Evolutionary conservation across 495 filamentous ascomycete species (phyloP), one percentile per base, ranked within the genome.

Genomic region (Trichoderma parareesei): DNA sequence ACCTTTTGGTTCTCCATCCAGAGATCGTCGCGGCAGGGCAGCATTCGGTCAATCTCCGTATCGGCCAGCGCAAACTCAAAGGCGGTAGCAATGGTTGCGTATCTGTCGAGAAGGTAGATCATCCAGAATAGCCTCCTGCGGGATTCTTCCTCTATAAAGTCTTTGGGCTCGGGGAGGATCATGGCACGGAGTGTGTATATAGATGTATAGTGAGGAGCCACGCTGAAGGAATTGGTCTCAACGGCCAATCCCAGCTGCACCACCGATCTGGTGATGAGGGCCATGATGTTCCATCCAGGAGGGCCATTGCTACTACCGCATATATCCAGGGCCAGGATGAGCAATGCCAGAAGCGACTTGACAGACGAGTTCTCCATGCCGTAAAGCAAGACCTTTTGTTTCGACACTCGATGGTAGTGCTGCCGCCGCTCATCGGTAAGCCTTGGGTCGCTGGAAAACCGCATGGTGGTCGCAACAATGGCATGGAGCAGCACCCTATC

Each of bases 31-130:
- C 89, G 86, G 71, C 92, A 96, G 20, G 92, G 92, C 13, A 96
- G 79, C 57, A 86, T 90, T 37, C 91, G 84, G 70, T 96, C 90
- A 61, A 96, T 93, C 67, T 96, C 91, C 67, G 87, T 90, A 69
- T 95, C 90, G 67, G 91, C 87, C 60, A 96, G 76, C 3, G 89
- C 90, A 73, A 96, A 93, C 71, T 96, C 90, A 67, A 96, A 94
- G 3, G 91, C 90, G 0, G 92, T 96, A 0, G 90, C 87, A 57
- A 95, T 84, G 1, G 91, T 95, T 1, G 92, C 91, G 69, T 94
- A 95, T 48, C 92, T 82, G 74, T 96, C 92, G 42, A 96, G 80
- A 38, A 95, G 72, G 70, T 94, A 96, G 38, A 95, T 87, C 89
- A 92, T 93, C 92, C 92, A 96, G 77, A 96, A 95, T 1, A 96